Percentiles rank a stretch among this genome's conserved stretches.
phyloP scores from a whole-genome alignment of 345 rosid genomes.

The Reutealis trisperma region DNA sequence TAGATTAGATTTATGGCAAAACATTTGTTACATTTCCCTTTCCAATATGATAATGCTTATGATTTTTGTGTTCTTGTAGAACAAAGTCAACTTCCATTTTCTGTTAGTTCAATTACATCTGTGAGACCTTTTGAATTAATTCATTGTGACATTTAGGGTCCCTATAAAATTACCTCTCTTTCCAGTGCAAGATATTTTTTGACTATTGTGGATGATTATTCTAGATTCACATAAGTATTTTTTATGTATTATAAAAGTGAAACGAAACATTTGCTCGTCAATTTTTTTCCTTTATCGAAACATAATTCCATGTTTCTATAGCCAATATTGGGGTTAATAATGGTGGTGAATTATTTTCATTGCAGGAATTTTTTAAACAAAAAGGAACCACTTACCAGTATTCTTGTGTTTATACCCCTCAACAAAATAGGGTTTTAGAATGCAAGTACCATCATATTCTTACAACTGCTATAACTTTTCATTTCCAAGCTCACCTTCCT shows the following conservation, averaged over 20 bases:
- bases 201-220: too few relatives aligned
- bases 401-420: neutral
- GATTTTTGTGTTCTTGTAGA: conserved; percentile 1
- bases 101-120: neutral
- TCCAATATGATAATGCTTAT: neutral
- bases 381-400: neutral
- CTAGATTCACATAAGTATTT: neutral
- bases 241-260: neutral
- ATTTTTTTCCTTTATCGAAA: neutral
- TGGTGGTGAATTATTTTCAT: neutral
- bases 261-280: neutral
- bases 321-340: neutral
- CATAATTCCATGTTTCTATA: neutral
- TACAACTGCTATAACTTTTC: neutral
- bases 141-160: neutral
- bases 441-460: neutral
- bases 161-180: too few relatives aligned
- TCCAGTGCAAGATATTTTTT: neutral
- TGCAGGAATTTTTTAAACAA: neutral
- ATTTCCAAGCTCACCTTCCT: neutral
- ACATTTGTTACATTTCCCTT: neutral
- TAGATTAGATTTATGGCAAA: conserved; percentile 6
- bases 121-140: neutral
- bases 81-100: neutral
- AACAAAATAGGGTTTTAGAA: conserved; percentile 5